A percentile compares a stretch with the other conserved stretches of the same genome.
Evolutionary conservation across 2,329 filamentous ascomycete genomes (phyloP).

Genomic region (Penicillium crustosum): DNA sequence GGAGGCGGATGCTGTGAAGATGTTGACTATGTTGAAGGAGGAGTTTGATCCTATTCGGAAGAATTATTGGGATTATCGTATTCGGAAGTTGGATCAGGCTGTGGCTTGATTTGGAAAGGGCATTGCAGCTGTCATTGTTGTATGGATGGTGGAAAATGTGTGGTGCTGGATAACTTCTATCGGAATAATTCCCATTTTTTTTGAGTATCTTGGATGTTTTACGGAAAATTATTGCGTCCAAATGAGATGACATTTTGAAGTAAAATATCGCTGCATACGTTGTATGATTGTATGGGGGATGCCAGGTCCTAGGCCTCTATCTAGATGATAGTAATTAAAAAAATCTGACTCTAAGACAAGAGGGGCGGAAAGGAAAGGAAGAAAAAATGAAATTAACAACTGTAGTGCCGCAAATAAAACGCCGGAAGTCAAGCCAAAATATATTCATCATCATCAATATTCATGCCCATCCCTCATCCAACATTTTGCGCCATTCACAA

Average conservation of each 20-base stretch:
- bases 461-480: slow-evolving; percentile 42
- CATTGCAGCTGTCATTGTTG: not conserved
- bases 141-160: not conserved
- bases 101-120: not conserved
- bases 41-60: slow-evolving; percentile 89
- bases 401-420: slow-evolving; percentile 5
- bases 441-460: slow-evolving; percentile 6
- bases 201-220: not conserved
- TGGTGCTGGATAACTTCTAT: not conserved
- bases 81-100: slow-evolving; percentile 39
- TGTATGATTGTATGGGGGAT: not conserved
- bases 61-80: slow-evolving; percentile 88
- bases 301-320: not conserved
- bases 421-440: slow-evolving; percentile 4
- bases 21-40: slow-evolving; percentile 70
- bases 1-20: slow-evolving; percentile 63
- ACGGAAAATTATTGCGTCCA: not conserved
- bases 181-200: too few species aligned
- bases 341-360: not conserved
- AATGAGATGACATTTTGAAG: not conserved
- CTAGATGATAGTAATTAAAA: not conserved
- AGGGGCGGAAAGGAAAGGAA: not conserved
- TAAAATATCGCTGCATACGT: not conserved
- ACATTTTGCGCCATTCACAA: slow-evolving; percentile 54
- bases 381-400: not conserved